A percentile compares a stretch with the other conserved stretches of the same genome.
Conservation (phyloP, 345 rosid species). For the Linum tenue region DNA sequence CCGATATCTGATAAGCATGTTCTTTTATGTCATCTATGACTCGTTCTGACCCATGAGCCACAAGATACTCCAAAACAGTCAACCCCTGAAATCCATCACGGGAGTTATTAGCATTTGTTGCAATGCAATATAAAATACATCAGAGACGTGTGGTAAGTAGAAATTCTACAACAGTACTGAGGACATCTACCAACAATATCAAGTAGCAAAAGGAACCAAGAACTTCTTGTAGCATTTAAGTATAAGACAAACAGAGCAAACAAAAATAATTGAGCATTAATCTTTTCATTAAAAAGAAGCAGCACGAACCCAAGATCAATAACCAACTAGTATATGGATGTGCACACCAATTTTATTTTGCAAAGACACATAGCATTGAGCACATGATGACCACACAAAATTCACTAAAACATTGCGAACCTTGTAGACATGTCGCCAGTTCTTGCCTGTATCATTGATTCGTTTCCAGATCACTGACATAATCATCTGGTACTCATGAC, state of each 20-base stretch:
- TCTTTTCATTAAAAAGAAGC: background rate
- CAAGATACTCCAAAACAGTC: conserved; percentile 83
- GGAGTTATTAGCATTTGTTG: background rate
- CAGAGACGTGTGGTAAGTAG: background rate
- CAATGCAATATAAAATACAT: background rate
- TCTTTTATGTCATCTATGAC: conserved; percentile 80
- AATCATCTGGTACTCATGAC: conserved; percentile 86
- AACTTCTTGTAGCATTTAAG: background rate
- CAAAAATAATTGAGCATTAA: background rate
- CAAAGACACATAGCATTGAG: background rate
- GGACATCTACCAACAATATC: too few relatives aligned
- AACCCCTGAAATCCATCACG: conserved; percentile 51
- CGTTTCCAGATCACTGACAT: conserved; percentile 85
- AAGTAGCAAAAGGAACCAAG: background rate
- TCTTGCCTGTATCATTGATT: conserved; percentile 77
- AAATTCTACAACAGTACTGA: background rate
- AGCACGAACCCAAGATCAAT: background rate
- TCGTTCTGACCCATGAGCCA: conserved; percentile 88
- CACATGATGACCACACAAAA: background rate
- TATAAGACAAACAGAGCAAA: background rate
- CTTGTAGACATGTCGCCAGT: conserved; percentile 97
- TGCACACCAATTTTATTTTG: background rate
- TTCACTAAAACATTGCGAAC: conserved; percentile 23
- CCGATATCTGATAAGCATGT: conserved; percentile 83
- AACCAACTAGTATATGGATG: background rate